Evolutionary conservation across 2,329 filamentous ascomycete genomes (phyloP), one percentile per base, ranked within the genome.

Genomic region (Pseudogymnoascus sp.): DNA sequence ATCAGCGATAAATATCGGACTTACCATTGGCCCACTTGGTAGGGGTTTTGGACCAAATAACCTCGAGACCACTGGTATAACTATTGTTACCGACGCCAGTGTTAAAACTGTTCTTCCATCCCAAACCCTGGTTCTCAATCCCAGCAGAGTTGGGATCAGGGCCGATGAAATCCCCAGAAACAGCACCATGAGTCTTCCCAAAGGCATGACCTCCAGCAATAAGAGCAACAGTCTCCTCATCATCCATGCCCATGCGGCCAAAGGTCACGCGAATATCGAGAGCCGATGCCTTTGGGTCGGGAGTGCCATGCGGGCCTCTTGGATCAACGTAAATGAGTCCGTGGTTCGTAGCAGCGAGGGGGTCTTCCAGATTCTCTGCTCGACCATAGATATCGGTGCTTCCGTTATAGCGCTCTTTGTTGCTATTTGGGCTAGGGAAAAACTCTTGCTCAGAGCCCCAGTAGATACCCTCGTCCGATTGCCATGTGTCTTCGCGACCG

Each of bases 291-390:
- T 80, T 72, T 11, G 82, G 80, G 70, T 85, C 82, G 7, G 82
- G 82, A 38, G 80, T 77, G 65, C 81, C 81, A 67, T 85, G 80
- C 16, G 83, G 83, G 31, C 83, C 82, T 71, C 85, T 81, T 14
- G 83, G 83, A 74, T 86, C 85, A 67, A 85, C 83, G 71, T 86
- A 86, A 72, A 86, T 85, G 71, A 86, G 73, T 72, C 83, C 83
- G 81, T 85, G 84, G 73, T 85, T 81, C 10, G 81, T 76, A 21
- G 82, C 81, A 29, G 76, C 82, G 61, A 85, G 70, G 6, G 83
- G 83, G 70, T 79, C 72, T 71, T 78, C 65, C 62, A 80, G 79
- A 61, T 74, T 72, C 26, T 24, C 60, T 10, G 67, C 66, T 26
- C 68, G 64, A 4, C 6, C 67, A 24, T 59, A 60, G 47, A 62